phyloP scores from a whole-genome alignment of 2,329 filamentous ascomycete species.

The Paraconiothyrium brasiliense region DNA sequence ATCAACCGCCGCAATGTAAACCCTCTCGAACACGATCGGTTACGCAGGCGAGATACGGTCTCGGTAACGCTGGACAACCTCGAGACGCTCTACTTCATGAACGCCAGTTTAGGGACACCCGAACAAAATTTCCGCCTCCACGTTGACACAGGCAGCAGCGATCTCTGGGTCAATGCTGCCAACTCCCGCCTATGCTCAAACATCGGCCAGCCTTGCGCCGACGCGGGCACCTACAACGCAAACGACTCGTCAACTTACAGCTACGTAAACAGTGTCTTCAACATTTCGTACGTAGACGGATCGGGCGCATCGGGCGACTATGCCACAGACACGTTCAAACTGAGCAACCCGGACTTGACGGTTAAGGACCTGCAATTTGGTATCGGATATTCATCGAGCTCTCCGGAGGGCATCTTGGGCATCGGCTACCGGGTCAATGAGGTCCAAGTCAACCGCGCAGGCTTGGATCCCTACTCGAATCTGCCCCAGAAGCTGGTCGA shows the following conservation, averaged over 20 bases:
- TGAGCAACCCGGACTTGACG: slow-evolving; percentile 60
- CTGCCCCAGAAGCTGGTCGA: slow-evolving; percentile 71
- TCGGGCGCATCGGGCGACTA: slow-evolving; percentile 82
- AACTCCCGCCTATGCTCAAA: slow-evolving; percentile 68
- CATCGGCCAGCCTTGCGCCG: slow-evolving; percentile 62
- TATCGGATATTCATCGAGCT: slow-evolving; percentile 71
- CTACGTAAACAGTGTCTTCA: slow-evolving; percentile 79
- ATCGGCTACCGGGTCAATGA: slow-evolving; percentile 86
- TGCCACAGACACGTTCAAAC: slow-evolving; percentile 74
- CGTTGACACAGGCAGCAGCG: slow-evolving; percentile 70
- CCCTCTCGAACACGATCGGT: slow-evolving; percentile 57
- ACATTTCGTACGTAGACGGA: slow-evolving; percentile 87
- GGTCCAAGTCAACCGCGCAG: slow-evolving; percentile 70
- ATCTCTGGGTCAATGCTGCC: slow-evolving; percentile 73
- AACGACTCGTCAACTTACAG: slow-evolving; percentile 79
- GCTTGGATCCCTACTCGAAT: slow-evolving; percentile 63
- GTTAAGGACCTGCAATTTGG: slow-evolving; percentile 74
- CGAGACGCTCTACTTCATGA: slow-evolving; percentile 68
- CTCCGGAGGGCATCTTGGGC: slow-evolving; percentile 77
- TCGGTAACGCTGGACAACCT: slow-evolving; percentile 64
- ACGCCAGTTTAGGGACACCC: slow-evolving; percentile 67
- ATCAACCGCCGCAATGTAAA: slow-evolving; percentile 61
- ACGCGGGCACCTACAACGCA: slow-evolving; percentile 73
- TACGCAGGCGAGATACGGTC: slow-evolving; percentile 56
- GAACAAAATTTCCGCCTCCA: slow-evolving; percentile 64